Evolutionary conservation across 2,329 filamentous ascomycete species (phyloP), one percentile per base, ranked within the genome.

Genomic region (Botrytis pseudocinerea): DNA sequence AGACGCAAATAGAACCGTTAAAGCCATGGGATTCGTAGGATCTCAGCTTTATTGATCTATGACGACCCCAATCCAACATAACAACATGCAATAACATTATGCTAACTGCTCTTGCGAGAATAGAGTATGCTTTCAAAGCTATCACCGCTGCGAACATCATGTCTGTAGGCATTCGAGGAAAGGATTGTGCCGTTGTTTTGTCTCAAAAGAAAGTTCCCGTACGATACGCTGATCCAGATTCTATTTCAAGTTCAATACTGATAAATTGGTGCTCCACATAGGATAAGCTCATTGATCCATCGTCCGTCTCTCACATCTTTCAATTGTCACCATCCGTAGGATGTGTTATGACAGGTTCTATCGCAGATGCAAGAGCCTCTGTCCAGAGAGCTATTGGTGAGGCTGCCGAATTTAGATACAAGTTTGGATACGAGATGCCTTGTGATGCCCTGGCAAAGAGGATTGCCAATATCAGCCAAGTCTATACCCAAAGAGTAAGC

Each of bases 81-180:
- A 68, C 48, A 61, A 59, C 40, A 72, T 72, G 25, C 22, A 65
- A 64, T 57, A 42, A 54, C 57, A 40, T 38, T 46, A 28, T 48
- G 38, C 62, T 72, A 60, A 72, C 48, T 72, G 32, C 40, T 54
- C 40, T 54, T 62, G 48, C 69, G 73, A 73, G 59, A 77, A 79
- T 82, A 98, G 96, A 99, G 89, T 99, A 99, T 95, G 96, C 96
- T 80, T 99, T 99, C 91, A 99, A 99, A 87, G 96, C 96, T 74
- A 99, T 99, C 85, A 99, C 96, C 79, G 95, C 96, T 75, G 96
- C 96, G 79, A 98, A 98, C 85, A 98, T 99, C 86, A 99, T 97
- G 88, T 96, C 96, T 75, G 90, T 99, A 83, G 96, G 96, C 79
- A 90, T 99, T 78, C 90, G 94, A 82, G 96, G 96, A 84, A 99